Conservation (phyloP, 2,329 filamentous ascomycete genomes). For the Venturiaceae sp. region DNA sequence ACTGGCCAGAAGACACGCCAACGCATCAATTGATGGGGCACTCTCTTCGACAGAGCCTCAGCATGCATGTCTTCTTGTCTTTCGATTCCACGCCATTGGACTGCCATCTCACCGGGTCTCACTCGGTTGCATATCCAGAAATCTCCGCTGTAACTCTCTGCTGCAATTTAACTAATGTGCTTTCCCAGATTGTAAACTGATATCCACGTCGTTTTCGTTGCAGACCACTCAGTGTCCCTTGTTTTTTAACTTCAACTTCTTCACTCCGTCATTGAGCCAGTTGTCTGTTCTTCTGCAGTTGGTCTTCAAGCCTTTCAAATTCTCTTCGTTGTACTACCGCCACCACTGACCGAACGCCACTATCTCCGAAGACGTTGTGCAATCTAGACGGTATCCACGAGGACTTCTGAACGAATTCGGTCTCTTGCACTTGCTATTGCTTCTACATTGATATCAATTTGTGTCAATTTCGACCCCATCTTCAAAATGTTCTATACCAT, state of each 20-base stretch:
- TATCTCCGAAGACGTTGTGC: conserved; percentile 1
- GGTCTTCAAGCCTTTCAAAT: neutral
- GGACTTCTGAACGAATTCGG: conserved; percentile 4
- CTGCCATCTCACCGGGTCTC: conserved; percentile 18
- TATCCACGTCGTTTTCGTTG: conserved; percentile 2
- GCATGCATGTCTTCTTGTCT: conserved; percentile 37
- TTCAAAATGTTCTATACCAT: conserved; percentile 32
- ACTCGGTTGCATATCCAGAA: conserved; percentile 15
- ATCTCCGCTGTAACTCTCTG: neutral
- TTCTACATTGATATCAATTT: neutral
- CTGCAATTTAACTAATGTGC: conserved; percentile 8
- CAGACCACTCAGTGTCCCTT: conserved; percentile 7
- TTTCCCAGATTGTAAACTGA: neutral
- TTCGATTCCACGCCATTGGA: conserved; percentile 9
- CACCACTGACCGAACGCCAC: neutral
- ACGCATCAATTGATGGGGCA: conserved; percentile 60
- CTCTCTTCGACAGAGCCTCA: conserved; percentile 33
- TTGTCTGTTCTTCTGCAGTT: conserved; percentile 3
- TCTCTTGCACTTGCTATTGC: conserved; percentile 4
- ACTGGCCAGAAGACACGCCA: conserved; percentile 81
- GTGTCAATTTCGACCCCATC: neutral
- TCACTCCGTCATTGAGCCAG: conserved; percentile 4
- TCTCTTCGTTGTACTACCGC: conserved; percentile 4
- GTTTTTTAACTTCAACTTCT: conserved; percentile 2
- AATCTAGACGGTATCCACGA: conserved; percentile 3